Evolutionary conservation across 177 flowering plant species (phyloP), one percentile per base, ranked within the genome.

Genomic region (Vitis hybrid): DNA sequence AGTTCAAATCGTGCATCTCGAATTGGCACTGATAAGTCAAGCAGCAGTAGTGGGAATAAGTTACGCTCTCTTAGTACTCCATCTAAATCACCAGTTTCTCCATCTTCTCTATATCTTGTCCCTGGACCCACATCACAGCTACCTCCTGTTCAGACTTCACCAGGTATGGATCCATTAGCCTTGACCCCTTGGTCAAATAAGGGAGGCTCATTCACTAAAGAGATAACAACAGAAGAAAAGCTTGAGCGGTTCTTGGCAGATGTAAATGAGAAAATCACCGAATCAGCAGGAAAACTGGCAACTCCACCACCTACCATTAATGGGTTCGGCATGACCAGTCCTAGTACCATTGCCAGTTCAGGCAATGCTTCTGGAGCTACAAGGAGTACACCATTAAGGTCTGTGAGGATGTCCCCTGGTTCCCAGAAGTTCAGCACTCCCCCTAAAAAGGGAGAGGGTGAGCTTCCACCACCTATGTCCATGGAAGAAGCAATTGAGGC

Each of bases 331-430:
- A 70, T 84, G 50, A 72, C 83, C n/a, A 90, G 89, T 77, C 96
- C 98, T 3, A 81, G 68, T 67, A 79, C 85, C 0, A 67, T 83
- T 65, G 14, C 77, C 14, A 80, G 69, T 72, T 85, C 97, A 66
- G 88, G 86, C 75, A 83, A 77, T 76, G 83, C 86, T 57, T 87
- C 99, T 75, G 99, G 94, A 75, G 79, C 92, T 70, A 84, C 85
- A 10, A 91, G 96, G 80, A 90, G 87, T 76, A 92, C 97, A 67
- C 97, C 97, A 34, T 69, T 94, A 69, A 89, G 97, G 85, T 91
- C 95, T 21, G 97, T 94, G 70, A 84, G 97, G 80, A 91, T 90
- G 92, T 94, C 99, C 56, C 99, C 99, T 58, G 85, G 88, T 63
- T 89, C 98, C 21, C 95, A 94, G 77, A 94, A 94, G 82, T 90